Evolutionary conservation across 768 basidiomycete species (phyloP).

Genomic region (Lactifluus hygrophoroides): DNA sequence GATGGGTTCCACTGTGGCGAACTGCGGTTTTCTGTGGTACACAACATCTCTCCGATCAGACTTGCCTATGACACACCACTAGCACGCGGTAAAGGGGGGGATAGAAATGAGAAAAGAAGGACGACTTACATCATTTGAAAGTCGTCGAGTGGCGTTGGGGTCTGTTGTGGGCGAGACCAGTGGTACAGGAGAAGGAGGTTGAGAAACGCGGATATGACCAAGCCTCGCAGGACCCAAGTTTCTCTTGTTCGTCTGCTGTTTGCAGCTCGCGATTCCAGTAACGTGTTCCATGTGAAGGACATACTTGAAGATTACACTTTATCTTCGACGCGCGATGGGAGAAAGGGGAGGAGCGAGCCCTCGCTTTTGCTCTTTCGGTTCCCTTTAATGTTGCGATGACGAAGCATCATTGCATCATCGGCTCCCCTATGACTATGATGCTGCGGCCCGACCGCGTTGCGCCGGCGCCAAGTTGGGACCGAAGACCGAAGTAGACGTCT

Average conservation of each 20-base stretch:
- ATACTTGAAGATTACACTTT: not conserved
- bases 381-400: too few species aligned
- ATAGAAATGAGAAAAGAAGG: not conserved
- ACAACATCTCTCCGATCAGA: not conserved
- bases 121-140: conserved; percentile 10
- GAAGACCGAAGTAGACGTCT: too few species aligned
- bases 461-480: too few species aligned
- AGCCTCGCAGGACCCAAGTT: not conserved
- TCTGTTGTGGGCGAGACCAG: not conserved
- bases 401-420: too few species aligned
- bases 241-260: not conserved
- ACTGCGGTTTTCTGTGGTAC: conserved; percentile 4
- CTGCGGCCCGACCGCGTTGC: too few species aligned
- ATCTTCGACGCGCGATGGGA: too few species aligned
- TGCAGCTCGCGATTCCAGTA: not conserved
- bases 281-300: not conserved
- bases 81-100: not conserved
- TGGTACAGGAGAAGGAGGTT: conserved; percentile 2
- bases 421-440: too few species aligned
- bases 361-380: too few species aligned
- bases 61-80: not conserved
- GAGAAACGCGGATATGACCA: not conserved
- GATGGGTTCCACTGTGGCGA: not conserved
- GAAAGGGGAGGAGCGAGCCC: too few species aligned
- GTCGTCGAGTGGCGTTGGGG: conserved; percentile 10